Evolutionary conservation across 169 alveolate genomes (phyloP).

Genomic region (Plasmodium inui): DNA sequence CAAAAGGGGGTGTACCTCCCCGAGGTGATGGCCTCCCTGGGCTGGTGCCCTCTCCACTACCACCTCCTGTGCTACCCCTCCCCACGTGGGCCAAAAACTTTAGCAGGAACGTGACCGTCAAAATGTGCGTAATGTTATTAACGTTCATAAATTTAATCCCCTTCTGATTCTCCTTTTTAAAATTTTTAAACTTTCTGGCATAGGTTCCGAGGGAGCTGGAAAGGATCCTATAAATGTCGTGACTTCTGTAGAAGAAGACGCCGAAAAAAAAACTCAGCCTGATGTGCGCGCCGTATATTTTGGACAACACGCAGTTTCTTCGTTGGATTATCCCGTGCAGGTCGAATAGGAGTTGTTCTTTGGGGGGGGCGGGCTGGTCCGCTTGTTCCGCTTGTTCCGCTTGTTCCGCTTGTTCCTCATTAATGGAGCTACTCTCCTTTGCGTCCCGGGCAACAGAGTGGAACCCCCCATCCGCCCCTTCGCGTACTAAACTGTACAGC

Average conservation of each 20-base stretch:
- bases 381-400: not conserved
- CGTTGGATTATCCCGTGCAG: slow-evolving; percentile 31
- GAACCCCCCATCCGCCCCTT: not conserved
- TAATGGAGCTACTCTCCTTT: not conserved
- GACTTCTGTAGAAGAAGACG: slow-evolving; percentile 34
- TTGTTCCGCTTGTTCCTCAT: not conserved
- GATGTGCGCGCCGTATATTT: slow-evolving; percentile 64
- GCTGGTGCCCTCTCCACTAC: too few relatives aligned
- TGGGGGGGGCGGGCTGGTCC: not conserved
- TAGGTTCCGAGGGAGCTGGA: slow-evolving; percentile 29
- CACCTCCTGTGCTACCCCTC: too few relatives aligned
- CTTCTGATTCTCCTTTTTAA: slow-evolving; percentile 49
- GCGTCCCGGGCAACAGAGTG: too few relatives aligned
- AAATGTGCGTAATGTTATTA: slow-evolving; percentile 46
- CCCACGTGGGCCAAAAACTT: not conserved
- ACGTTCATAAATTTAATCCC: slow-evolving; percentile 61
- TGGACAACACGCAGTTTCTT: slow-evolving; percentile 31
- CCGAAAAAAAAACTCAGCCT: slow-evolving; percentile 56
- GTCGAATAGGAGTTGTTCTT: slow-evolving; percentile 24
- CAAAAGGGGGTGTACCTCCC: not conserved
- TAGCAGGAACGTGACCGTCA: slow-evolving; percentile 25
- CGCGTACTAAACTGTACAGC: not conserved
- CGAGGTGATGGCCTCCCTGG: not conserved
- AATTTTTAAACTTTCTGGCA: slow-evolving; percentile 31
- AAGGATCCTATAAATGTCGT: slow-evolving; percentile 24